Percentiles rank a stretch among this genome's conserved stretches.
Conservation (phyloP, 371 early-diverging fungal genomes). For the Smittium mucronatum region DNA sequence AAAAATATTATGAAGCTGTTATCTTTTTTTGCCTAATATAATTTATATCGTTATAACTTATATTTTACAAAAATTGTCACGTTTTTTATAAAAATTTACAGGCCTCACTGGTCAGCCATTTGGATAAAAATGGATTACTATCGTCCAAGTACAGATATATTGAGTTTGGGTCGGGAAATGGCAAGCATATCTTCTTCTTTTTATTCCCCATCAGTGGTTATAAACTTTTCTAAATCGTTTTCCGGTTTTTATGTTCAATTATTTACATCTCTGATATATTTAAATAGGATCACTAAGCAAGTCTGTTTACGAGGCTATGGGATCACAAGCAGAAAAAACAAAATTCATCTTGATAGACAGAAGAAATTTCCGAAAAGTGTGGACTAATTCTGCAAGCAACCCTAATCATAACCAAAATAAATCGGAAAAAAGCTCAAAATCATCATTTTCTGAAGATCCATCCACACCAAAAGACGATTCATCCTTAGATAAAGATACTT, state of each 20-base stretch:
- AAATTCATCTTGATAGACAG: conserved; percentile 64
- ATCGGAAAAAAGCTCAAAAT: not conserved
- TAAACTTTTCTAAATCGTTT: too few species aligned
- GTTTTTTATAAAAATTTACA: too few species aligned
- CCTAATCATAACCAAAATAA: not conserved
- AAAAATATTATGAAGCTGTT: too few species aligned
- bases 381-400: not conserved
- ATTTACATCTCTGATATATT: too few species aligned
- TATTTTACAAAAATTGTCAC: too few species aligned
- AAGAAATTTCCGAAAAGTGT: conserved; percentile 57
- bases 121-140: conserved; percentile 47
- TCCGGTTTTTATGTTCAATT: too few species aligned
- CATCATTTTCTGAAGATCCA: not conserved
- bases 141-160: conserved; percentile 40
- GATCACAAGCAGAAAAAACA: not conserved
- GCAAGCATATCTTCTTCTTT: too few species aligned
- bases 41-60: too few species aligned
- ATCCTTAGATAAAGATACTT: conserved; percentile 12
- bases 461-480: not conserved
- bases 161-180: conserved; percentile 79
- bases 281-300: conserved; percentile 3
- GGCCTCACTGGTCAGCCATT: conserved; percentile 67
- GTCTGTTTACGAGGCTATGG: conserved; percentile 18
- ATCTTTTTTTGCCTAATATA: too few species aligned
- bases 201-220: too few species aligned